Percentiles rank a stretch among this genome's conserved stretches.
Evolutionary conservation across 495 filamentous ascomycete genomes (phyloP).

Genomic region (Tuber aestivum): DNA sequence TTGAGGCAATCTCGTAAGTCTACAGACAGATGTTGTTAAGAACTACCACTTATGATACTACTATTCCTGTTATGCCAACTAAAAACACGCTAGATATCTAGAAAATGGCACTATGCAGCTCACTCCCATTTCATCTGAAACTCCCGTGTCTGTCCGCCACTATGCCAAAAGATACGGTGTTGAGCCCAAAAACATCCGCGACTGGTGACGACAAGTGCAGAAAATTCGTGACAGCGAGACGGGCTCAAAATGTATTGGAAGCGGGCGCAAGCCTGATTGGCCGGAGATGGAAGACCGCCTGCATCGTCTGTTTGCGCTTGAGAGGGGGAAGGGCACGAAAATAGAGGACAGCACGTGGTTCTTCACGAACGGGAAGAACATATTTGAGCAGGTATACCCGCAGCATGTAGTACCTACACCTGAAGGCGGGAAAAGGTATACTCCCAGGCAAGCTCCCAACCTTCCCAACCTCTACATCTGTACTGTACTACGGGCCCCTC

Average conservation of each 20-base stretch:
- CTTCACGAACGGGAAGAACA: constrained; percentile 32
- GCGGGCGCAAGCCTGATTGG: constrained; percentile 37
- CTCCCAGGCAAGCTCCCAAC: constrained; percentile 27
- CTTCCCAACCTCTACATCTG: not conserved
- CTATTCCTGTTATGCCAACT: not conserved
- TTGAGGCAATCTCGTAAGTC: constrained; percentile 37
- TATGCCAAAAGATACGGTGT: constrained; percentile 35
- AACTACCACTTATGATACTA: not conserved
- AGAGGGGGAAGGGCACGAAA: constrained; percentile 20
- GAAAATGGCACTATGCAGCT: constrained; percentile 37
- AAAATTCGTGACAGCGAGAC: constrained; percentile 33
- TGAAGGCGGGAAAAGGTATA: constrained; percentile 32
- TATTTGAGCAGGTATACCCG: constrained; percentile 32
- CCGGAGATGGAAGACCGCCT: constrained; percentile 34
- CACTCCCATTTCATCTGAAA: constrained; percentile 22
- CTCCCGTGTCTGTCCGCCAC: constrained; percentile 33
- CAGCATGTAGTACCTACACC: constrained; percentile 26
- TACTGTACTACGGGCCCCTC: not conserved
- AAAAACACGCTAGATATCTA: constrained; percentile 26
- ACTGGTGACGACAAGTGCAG: constrained; percentile 35
- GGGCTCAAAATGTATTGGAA: constrained; percentile 34
- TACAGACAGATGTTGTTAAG: not conserved
- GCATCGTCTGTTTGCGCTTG: constrained; percentile 30
- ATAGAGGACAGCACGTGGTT: constrained; percentile 31
- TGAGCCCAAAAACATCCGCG: constrained; percentile 36